Percentiles rank a stretch among this genome's conserved stretches.
These are phyloP conservation scores for Plasmodium ovale DNA, from an alignment of 169 alveolate genomes.

Conservation along the genomic window DNA sequence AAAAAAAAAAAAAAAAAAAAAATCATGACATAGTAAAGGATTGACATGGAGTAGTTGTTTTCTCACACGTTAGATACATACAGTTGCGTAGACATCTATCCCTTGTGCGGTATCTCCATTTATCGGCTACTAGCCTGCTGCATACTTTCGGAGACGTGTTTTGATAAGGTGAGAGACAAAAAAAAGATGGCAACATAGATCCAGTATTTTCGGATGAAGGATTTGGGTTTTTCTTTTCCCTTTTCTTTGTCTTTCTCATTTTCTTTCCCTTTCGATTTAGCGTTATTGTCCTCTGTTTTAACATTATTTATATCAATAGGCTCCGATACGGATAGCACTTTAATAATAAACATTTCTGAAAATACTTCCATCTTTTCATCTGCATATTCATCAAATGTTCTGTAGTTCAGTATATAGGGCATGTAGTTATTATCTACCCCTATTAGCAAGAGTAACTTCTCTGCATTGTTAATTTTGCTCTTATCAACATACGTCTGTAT, in stretches of 20 bases:
- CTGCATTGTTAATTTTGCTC: constrained; percentile 16
- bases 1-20: no score
- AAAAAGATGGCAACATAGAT: constrained; percentile 42
- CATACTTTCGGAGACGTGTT: constrained; percentile 30
- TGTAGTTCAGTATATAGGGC: constrained; percentile 35
- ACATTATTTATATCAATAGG: constrained; percentile 28
- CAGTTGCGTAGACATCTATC: not conserved
- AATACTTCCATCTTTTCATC: constrained; percentile 31
- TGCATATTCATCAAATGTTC: constrained; percentile 1
- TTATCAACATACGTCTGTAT: constrained; percentile 52
- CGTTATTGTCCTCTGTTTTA: constrained; percentile 14
- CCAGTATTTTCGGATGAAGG: constrained; percentile 66
- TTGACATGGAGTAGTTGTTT: no score
- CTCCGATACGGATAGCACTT: constrained; percentile 16
- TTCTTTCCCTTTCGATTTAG: constrained; percentile 4
- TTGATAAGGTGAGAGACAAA: constrained; percentile 32
- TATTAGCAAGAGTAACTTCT: constrained; percentile 23
- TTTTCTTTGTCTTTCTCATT: not conserved
- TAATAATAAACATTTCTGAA: constrained; percentile 14
- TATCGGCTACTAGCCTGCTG: not conserved
- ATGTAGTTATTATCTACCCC: constrained; percentile 58
- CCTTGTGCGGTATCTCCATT: not conserved
- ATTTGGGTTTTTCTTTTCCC: constrained; percentile 45
- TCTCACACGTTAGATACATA: not conserved
- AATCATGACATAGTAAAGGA: no score